Base-by-base conservation (phyloP, 129 eudicot genomes). In the Chrysanthemum lavandulifolium region DNA sequence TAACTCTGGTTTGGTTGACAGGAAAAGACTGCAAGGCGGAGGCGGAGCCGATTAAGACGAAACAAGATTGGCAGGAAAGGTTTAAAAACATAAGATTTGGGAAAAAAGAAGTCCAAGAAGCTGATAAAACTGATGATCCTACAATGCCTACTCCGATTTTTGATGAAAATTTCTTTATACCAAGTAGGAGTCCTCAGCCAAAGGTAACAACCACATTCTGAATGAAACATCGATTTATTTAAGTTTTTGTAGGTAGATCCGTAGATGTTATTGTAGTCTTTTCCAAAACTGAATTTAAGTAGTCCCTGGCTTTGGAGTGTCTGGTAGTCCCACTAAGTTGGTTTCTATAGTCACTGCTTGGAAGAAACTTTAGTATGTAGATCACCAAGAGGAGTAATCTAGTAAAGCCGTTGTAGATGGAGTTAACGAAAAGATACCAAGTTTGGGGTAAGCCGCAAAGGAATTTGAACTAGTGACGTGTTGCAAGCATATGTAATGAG, bases 11-110 rank as follows among this genome's bases (percentile, higher is more conserved):
- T 54, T 71, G 25, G 50, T 27, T 33, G 69, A 18, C 80, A 82
- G 62, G 87, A 58, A 56, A 85, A 84, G 83, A 72, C 79, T 63
- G 86, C 54, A 67, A 83, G 84, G 75, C 9, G 94, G 87, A 82
- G 82, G 61, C 90, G 14, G 80, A 82, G 61, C 94, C 91, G 15
- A 83, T 85, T 40, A 86, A 86, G 77, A 85, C 91, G 40, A 89
- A 89, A 80, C 90, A 76, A 16, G 98, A 89, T 76, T 93, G 96
- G 98, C 95, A 93, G 67, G 95, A 90, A 74, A 90, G 89, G 65
- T 84, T 93, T 8, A 87, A 82, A 77, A 93, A 84, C 67, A 80
- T 93, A 29, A 85, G 96, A 77, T 84, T 78, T 67, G 89, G 97
- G 14, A 93, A 85, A 67, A 89, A 75, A 49, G 92, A 89, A 60